Conservation (phyloP, 73 alveolate genomes). For the Paramecium sonneborni region DNA sequence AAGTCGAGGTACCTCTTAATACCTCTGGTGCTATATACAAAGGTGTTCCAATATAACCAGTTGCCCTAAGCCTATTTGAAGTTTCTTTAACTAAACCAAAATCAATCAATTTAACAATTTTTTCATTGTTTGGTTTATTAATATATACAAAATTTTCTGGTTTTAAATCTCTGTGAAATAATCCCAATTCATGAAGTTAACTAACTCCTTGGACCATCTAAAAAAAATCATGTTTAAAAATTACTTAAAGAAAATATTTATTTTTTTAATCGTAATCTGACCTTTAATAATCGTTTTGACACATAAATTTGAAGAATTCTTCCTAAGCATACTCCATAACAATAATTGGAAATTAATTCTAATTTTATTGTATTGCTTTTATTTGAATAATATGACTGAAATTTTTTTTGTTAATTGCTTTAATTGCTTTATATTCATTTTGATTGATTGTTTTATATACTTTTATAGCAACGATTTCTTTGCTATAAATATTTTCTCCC, state of each 20-base stretch:
- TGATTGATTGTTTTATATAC: not conserved
- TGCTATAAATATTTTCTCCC: not conserved
- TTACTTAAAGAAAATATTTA: not conserved
- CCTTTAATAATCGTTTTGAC: not conserved
- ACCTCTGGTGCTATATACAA: not conserved
- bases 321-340: not conserved
- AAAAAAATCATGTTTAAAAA: not conserved
- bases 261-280: not conserved
- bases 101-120: constrained; percentile 15
- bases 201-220: not conserved
- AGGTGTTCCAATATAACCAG: not conserved
- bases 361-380: not conserved
- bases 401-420: not conserved
- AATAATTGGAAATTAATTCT: not conserved
- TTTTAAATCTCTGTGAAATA: constrained; percentile 66
- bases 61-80: not conserved
- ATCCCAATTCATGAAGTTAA: not conserved
- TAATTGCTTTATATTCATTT: not conserved
- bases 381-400: not conserved
- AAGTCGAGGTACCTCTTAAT: not conserved
- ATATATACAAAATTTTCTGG: constrained; percentile 57
- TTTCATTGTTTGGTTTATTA: not conserved
- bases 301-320: not conserved
- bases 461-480: not conserved
- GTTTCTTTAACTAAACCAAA: not conserved